Conservation (phyloP, 179 eudicot species). For the Silene coronaria region DNA sequence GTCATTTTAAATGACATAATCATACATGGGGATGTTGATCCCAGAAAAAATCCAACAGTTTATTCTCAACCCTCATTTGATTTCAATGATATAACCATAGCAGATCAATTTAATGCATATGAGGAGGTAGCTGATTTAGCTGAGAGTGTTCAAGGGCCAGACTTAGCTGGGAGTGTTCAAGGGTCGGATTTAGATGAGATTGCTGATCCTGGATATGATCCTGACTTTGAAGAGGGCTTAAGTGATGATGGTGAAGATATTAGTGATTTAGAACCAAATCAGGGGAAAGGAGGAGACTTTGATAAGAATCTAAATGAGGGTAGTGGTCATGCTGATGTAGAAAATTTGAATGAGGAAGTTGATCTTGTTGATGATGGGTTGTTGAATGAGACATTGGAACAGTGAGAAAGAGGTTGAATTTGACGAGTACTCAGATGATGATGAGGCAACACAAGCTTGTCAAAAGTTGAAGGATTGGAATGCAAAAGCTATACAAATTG, state of each 20-base stretch:
- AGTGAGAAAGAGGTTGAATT: too few species aligned
- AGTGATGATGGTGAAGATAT: background rate
- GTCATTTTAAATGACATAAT: too few species aligned
- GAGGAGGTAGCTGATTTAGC: background rate
- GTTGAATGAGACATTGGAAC: too few species aligned
- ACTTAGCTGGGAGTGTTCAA: background rate
- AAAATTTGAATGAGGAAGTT: too few species aligned
- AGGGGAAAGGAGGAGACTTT: too few species aligned
- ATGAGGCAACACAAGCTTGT: background rate
- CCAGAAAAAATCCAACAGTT: too few species aligned
- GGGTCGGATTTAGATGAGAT: too few species aligned
- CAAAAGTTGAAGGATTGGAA: background rate
- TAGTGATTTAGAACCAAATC: background rate
- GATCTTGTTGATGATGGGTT: too few species aligned
- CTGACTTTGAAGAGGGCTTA: background rate
- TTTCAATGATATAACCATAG: background rate
- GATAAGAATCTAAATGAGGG: too few species aligned
- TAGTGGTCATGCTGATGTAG: too few species aligned
- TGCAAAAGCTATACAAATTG: background rate
- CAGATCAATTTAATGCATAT: too few species aligned
- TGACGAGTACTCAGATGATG: background rate
- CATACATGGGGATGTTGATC: too few species aligned
- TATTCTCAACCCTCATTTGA: background rate
- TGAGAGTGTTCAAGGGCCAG: background rate
- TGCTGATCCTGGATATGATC: background rate